Conservation (phyloP, 2,329 filamentous ascomycete species). For the Colletotrichum tamarilloi region DNA sequence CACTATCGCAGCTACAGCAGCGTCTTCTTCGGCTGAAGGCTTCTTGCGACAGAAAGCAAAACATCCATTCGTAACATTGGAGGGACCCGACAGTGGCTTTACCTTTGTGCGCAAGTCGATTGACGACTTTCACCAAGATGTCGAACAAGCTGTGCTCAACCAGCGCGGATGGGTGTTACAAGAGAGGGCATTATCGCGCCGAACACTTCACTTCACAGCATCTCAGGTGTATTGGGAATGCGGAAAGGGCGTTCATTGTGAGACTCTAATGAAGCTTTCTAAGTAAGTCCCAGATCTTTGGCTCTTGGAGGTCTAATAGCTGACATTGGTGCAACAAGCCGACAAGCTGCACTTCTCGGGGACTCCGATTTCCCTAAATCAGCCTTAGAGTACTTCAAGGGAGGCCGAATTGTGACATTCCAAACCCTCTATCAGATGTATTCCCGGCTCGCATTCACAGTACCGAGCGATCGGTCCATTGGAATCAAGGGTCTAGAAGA, state of each 20-base stretch:
- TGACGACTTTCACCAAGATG: not conserved
- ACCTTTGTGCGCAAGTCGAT: not conserved
- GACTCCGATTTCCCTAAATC: not conserved
- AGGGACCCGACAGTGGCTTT: no score
- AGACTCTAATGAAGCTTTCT: not conserved
- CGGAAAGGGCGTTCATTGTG: not conserved
- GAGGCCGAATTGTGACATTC: not conserved
- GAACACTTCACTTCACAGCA: not conserved
- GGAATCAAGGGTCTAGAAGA: constrained; percentile 1
- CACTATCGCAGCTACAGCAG: not conserved
- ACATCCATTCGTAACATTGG: not conserved
- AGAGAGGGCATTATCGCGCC: not conserved
- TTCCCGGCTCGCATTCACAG: not conserved
- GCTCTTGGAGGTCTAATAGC: not conserved
- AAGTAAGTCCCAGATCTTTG: not conserved
- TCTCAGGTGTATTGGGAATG: constrained; percentile 3
- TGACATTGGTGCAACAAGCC: not conserved
- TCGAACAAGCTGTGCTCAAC: not conserved
- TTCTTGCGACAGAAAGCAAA: not conserved
- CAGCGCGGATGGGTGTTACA: not conserved
- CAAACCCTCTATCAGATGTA: not conserved
- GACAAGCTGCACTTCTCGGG: not conserved
- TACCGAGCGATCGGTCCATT: not conserved
- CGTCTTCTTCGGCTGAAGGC: not conserved
- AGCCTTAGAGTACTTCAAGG: not conserved